Evolutionary conservation across 495 filamentous ascomycete genomes (phyloP), one percentile per base, ranked within the genome.

Genomic region (Margaritispora aquatica): DNA sequence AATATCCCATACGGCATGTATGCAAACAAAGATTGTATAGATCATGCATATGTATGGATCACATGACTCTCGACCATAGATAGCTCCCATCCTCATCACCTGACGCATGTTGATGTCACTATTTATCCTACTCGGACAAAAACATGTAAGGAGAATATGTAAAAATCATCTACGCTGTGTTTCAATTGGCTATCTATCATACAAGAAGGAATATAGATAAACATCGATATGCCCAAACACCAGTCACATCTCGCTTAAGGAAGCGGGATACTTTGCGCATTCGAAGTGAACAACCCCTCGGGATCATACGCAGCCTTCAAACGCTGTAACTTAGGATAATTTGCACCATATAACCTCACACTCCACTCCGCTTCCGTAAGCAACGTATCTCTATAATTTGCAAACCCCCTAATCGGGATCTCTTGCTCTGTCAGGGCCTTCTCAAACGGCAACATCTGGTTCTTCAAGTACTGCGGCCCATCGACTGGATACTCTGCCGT

Each of bases 341-440:
- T 50, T 2, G 20, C 20, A 24, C 47, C 47, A 24, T 50, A 50
- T 17, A 50, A 17, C 17, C 47, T 23, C n/a, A 24, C 5, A 47
- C 54, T 56, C 54, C 54, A 56, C 20, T 47, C 11, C 15, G 38
- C 54, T 23, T 56, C 54, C 1, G 54, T 56, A 19, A 56, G 26
- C 9, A 38, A 34, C 8, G 54, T 47, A 21, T 56, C 54, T 22
- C 54, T 34, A 56, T 56, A 56, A 26, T 56, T 56, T 2, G 34
- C 54, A 27, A 56, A 56, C 1, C 54, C 54, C 26, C 54, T 23
- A 19, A 56, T 20, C 2, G 54, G 54, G 26, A 56, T 56, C 15
- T 20, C 54, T 8, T 20, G 21, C 22, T 20, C 17, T 8, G 34
- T 46, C 19, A 46, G 38, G 1, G 20, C 34, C 2, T 56, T 9